Conservation (phyloP, 805 yeast genomes). For the Candida ficus region DNA sequence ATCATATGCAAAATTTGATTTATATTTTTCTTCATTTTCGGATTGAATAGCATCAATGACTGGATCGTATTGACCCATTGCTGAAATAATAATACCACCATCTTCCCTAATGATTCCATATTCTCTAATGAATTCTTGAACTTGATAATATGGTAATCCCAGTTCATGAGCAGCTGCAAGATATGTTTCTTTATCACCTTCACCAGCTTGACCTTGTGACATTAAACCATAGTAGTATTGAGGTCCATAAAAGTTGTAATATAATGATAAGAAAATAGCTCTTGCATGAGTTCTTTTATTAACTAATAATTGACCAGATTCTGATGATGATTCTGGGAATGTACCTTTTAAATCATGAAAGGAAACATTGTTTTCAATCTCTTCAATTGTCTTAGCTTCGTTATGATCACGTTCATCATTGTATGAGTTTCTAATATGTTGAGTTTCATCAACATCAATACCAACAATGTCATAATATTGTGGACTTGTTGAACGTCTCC, state of each 20-base stretch:
- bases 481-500: constrained; percentile 66
- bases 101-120: constrained; percentile 36
- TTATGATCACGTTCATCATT: constrained; percentile 33
- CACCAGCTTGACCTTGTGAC: constrained; percentile 64
- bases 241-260: constrained; percentile 64
- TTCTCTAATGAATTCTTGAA: constrained; percentile 46
- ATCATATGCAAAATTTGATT: constrained; percentile 14
- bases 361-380: constrained; percentile 34
- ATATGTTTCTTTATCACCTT: constrained; percentile 78
- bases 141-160: constrained; percentile 47
- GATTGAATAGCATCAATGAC: constrained; percentile 32
- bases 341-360: constrained; percentile 65
- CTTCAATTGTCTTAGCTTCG: constrained; percentile 13
- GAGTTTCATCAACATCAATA: constrained; percentile 30
- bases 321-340: constrained; percentile 64
- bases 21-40: constrained; percentile 12
- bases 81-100: constrained; percentile 38
- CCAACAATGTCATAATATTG: constrained; percentile 51
- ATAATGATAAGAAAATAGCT: constrained; percentile 53
- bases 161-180: constrained; percentile 60
- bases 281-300: constrained; percentile 53
- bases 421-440: constrained; percentile 23
- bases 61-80: constrained; percentile 55
- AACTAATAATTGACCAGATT: constrained; percentile 62
- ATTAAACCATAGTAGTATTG: constrained; percentile 52